A percentile compares a stretch with the other conserved stretches of the same genome.
Conservation (phyloP, 73 alveolate genomes). For the Uronychia setigera region DNA sequence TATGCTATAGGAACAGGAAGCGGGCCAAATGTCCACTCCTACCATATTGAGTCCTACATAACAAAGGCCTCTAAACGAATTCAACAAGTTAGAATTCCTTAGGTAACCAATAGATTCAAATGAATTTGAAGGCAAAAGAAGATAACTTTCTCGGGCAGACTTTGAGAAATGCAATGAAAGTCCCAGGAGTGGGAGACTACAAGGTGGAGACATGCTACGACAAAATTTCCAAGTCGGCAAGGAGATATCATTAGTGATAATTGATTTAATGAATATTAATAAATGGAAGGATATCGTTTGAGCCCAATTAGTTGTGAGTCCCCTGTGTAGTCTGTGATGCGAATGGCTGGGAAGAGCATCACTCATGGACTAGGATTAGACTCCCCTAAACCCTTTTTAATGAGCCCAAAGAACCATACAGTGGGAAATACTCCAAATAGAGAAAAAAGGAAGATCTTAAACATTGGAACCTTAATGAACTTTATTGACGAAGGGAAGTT, state of each 20-base stretch:
- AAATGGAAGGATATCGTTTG: neutral
- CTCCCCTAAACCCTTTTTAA: neutral
- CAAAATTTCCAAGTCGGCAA: too few species aligned
- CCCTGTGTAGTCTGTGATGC: neutral
- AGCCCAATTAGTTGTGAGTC: neutral
- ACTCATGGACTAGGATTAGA: neutral
- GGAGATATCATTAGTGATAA: too few species aligned
- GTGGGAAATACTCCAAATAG: neutral
- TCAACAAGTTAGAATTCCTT: neutral
- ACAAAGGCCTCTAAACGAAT: neutral
- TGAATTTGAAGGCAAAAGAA: neutral
- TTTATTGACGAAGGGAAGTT: neutral
- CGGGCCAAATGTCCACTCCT: neutral
- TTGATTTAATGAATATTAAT: too few species aligned
- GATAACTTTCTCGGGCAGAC: neutral
- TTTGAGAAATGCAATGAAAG: neutral
- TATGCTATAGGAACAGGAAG: too few species aligned
- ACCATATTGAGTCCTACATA: neutral
- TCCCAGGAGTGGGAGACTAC: too few species aligned
- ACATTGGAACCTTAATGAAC: neutral
- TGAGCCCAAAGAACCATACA: neutral
- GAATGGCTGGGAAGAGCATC: neutral
- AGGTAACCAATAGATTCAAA: neutral
- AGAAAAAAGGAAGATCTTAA: neutral
- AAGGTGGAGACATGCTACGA: too few species aligned